Base-by-base conservation (phyloP, 2,329 filamentous ascomycete genomes). In the Alternaria brassicicola region DNA sequence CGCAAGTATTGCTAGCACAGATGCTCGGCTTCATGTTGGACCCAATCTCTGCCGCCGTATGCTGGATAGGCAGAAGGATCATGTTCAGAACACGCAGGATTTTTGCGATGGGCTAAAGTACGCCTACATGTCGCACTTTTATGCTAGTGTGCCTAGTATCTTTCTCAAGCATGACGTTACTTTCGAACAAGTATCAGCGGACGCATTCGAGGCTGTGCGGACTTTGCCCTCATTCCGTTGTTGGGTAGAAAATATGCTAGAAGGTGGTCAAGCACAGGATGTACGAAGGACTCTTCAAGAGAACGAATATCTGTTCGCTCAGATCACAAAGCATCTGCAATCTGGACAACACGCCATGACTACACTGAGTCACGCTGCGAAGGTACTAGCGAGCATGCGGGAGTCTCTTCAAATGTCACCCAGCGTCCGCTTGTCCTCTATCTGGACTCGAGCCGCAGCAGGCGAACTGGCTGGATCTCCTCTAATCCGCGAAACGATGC, bases 51-150 rank as follows among this genome's bases (percentile, higher is more conserved):
- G 90, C 38, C 81, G 82, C 38, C 84, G 82, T 67, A 82, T 92
- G 62, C 79, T 93, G 19, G 87, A 90, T 60, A 84, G 91, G 28
- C 91, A 95, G 71, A 85, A 85, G 63, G 89, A 93, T 66, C 90
- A 94, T 70, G 86, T 92, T 7, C 88, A 90, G 41, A 91, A 90
- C 63, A 86, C 92, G 15, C 88, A 91, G 55, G 85, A 86, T 8
- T 91, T 94, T 70, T 82, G 89, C 46, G 86, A 86, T 70, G 88
- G 89, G 10, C 69, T 93, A 2, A 73, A 92, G 85, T 95, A 94
- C 77, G 87, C 89, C 1, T 92, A 93, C 71, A 93, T 96, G 91
- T 91, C 89, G 56, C 90, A 93, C 73, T 94, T 91, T 70, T 94
- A 92, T 67, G 89, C 89, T 36, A 94, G 93, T 66, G 86, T 89